phyloP scores from a whole-genome alignment of 495 filamentous ascomycete genomes.

The Hypomontagnella monticulosa region DNA sequence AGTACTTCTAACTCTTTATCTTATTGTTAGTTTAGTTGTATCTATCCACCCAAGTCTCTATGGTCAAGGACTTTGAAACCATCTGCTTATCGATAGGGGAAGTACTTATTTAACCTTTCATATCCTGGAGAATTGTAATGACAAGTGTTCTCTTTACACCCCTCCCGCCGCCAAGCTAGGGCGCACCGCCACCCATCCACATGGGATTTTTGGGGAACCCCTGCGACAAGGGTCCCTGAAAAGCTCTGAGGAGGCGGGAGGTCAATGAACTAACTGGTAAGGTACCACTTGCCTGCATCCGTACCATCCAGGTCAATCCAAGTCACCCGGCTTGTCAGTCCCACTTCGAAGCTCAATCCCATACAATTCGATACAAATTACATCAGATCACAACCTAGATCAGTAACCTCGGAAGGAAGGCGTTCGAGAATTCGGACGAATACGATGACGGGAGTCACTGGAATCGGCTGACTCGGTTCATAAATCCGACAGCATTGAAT shows the following conservation, averaged over 20 bases:
- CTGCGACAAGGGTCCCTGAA: constrained; percentile 3
- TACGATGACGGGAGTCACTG: constrained; percentile 7
- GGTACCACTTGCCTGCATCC: no score
- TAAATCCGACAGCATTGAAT: constrained; percentile 4
- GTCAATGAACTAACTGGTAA: no score
- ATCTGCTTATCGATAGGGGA: not conserved
- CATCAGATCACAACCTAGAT: constrained; percentile 29
- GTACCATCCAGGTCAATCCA: not conserved
- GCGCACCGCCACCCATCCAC: constrained; percentile 29
- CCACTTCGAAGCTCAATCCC: constrained; percentile 14
- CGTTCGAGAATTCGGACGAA: constrained; percentile 26
- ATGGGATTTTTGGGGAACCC: constrained; percentile 34
- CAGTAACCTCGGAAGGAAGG: constrained; percentile 34
- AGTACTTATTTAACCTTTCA: not conserved
- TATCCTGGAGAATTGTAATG: constrained; percentile 14
- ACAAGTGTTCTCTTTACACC: constrained; percentile 47
- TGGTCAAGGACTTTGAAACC: no score
- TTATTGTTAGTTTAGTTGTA: no score
- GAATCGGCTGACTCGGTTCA: constrained; percentile 15
- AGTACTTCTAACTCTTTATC: no score
- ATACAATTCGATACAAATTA: constrained; percentile 10
- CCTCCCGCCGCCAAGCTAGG: not conserved
- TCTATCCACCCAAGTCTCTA: no score
- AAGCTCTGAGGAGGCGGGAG: no score
- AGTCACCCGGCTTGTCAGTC: not conserved